Base-by-base conservation (phyloP, 129 eudicot genomes). In the Dittrichia graveolens region DNA sequence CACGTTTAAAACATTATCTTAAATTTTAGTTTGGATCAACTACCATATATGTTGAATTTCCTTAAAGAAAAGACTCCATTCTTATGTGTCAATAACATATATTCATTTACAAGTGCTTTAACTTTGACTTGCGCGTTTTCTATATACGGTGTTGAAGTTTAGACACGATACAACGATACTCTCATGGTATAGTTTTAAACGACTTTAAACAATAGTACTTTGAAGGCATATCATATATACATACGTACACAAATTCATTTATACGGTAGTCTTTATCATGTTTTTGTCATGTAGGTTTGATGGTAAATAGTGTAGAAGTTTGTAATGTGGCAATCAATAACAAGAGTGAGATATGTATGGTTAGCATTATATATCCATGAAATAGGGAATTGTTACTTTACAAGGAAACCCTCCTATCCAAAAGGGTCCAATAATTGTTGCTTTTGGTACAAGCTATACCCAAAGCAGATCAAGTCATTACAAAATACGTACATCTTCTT, bases 341-440 rank as follows among this genome's bases (percentile, higher is more conserved):
- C 50, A 14, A 41, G 35, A 61, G 57, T 50, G 69, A 69, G 13
- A 38, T 58, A 46, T 39, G 46, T 65, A 57, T 31, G 40, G 75
- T 19, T 65, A 34, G 57, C 61, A 70, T 24, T 70, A n/a, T n/a
- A n/a, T 56, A 70, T 50, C 76, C 76, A 78, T 43, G 59, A 78
- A 70, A 37, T 7, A 49, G 16, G 72, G 72, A 53, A 61, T 78
- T 78, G 72, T 24, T 70, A 58, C 56, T 61, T 31, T 38, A 65
- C 49, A 75, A 65, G 50, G 42, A 31, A 55, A 75, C 0, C 31
- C 31, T 24, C 31, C 0, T 24, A 24, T 75, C 80, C 77, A 31
- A 56, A 70, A 77, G 76, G 41, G 42, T 42, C 81, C 76, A 77
- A 78, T 78, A 49, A 70, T 78, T 78, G 82, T 70, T 62, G 49